Percentiles rank a stretch among this genome's conserved stretches.
Conservation (phyloP, 2,329 filamentous ascomycete genomes). For the Hypoxylon sp. region DNA sequence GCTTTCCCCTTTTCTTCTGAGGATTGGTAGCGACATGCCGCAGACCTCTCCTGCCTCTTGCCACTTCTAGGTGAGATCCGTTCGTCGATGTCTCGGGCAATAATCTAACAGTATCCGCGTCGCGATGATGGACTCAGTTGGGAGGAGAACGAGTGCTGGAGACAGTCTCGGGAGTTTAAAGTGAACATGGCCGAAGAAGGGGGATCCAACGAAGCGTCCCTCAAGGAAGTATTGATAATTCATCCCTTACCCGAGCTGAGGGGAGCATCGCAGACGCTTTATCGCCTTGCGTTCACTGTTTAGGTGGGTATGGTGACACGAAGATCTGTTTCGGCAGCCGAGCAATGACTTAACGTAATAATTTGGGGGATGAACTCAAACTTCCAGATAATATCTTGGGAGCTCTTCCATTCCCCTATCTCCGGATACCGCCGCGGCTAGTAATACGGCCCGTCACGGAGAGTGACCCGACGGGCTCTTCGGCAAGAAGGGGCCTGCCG, state of each 20-base stretch:
- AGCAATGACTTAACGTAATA: too few relatives aligned
- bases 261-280: not conserved
- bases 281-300: not conserved
- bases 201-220: not conserved
- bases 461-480: conserved; percentile 3
- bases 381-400: not conserved
- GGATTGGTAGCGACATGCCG: not conserved
- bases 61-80: not conserved
- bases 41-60: not conserved
- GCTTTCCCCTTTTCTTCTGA: not conserved
- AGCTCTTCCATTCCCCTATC: not conserved
- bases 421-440: conserved; percentile 3
- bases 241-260: not conserved
- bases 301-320: conserved; percentile 18
- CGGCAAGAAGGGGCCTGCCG: not conserved
- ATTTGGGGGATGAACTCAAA: not conserved
- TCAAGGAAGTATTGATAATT: too few relatives aligned
- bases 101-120: conserved; percentile 8
- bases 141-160: not conserved
- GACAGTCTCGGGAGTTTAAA: conserved; percentile 5
- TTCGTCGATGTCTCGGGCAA: conserved; percentile 27
- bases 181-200: conserved; percentile 6
- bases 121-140: not conserved
- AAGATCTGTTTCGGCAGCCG: not conserved
- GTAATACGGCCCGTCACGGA: not conserved